These are phyloP conservation scores for Orychophragmus violaceus DNA, from an alignment of 345 rosid genomes.

Conservation along the genomic window DNA sequence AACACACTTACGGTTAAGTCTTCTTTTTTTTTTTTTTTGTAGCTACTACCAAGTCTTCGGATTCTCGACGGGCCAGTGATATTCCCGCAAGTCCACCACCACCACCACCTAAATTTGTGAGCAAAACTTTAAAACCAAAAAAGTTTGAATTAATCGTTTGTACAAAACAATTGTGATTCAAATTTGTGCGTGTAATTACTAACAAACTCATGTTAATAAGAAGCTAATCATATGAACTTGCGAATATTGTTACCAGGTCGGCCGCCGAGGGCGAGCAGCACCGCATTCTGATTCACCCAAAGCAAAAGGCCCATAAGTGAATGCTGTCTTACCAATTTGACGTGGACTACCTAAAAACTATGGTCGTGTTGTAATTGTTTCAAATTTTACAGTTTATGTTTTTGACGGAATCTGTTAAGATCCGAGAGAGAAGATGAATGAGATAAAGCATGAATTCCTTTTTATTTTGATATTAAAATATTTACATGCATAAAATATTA, in stretches of 20 bases:
- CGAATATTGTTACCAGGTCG: neutral
- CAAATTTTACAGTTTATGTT: no score
- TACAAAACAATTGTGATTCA: neutral
- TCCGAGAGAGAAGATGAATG: neutral
- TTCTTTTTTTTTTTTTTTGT: neutral
- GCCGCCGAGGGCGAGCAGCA: neutral
- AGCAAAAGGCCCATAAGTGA: slow-evolving; percentile 6
- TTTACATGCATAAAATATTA: neutral
- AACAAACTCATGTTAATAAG: neutral
- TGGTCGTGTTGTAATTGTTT: no score
- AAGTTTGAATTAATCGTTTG: neutral
- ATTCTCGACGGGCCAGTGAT: neutral
- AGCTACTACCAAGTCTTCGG: neutral
- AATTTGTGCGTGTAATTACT: neutral
- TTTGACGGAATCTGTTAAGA: neutral
- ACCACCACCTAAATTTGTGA: neutral
- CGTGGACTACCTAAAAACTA: no score
- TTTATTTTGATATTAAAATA: neutral
- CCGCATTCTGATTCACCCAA: neutral
- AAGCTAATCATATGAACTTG: neutral
- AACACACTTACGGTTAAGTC: neutral
- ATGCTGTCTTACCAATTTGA: no score
- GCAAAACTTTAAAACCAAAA: neutral
- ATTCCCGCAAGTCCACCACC: neutral
- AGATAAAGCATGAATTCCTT: no score